phyloP scores from a whole-genome alignment of 768 basidiomycete species.

The Pleurotus pulmonarius region DNA sequence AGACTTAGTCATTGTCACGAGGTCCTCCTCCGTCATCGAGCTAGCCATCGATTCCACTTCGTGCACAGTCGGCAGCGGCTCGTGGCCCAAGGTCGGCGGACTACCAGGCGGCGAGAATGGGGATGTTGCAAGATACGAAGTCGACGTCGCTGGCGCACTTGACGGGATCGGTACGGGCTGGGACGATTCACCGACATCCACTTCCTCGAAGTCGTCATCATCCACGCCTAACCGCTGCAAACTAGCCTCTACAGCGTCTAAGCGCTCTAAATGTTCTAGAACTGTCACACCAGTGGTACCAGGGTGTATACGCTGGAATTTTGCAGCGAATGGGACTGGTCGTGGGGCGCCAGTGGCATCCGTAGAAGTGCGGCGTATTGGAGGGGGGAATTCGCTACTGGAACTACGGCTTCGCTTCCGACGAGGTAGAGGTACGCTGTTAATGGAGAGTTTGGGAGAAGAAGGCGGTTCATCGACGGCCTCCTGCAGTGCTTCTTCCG shows the following conservation, averaged over 20 bases:
- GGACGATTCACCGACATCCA: conserved; percentile 61
- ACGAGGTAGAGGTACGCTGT: conserved; percentile 55
- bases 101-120: conserved; percentile 59
- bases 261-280: conserved; percentile 78
- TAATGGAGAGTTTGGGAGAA: conserved; percentile 62
- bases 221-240: conserved; percentile 69
- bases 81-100: conserved; percentile 54
- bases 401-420: conserved; percentile 59
- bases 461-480: conserved; percentile 32
- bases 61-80: conserved; percentile 55
- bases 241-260: conserved; percentile 81
- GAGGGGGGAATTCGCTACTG: conserved; percentile 71
- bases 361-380: conserved; percentile 59
- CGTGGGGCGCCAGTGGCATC: conserved; percentile 62
- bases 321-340: conserved; percentile 81
- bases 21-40: conserved; percentile 66
- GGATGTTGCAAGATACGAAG: conserved; percentile 28
- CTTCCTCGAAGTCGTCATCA: conserved; percentile 41
- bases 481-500: conserved; percentile 49
- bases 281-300: conserved; percentile 86
- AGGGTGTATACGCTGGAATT: conserved; percentile 79
- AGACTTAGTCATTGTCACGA: conserved; percentile 73
- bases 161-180: conserved; percentile 20
- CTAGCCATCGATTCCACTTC: conserved; percentile 51
- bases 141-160: conserved; percentile 10